Conservation (phyloP, 2,329 filamentous ascomycete species). For the Paramyrothecium roridum region DNA sequence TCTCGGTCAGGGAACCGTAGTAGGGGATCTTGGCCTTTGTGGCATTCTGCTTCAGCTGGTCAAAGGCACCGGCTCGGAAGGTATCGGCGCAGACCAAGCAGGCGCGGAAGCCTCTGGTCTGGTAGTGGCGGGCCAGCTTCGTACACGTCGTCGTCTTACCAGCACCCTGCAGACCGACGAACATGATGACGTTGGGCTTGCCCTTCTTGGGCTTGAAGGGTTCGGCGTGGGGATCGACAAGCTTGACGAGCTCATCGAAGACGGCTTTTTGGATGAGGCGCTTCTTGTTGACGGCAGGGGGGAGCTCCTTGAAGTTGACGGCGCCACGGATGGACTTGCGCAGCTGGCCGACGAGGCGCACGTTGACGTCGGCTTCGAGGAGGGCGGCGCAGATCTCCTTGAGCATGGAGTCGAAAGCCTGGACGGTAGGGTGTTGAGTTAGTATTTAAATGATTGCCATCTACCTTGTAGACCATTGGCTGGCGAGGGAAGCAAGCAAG, state of each 20-base stretch:
- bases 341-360: conserved; percentile 84
- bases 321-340: conserved; percentile 87
- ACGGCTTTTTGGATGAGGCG: conserved; percentile 96
- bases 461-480: neutral
- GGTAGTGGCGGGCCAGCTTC: conserved; percentile 92
- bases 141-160: conserved; percentile 99
- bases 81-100: conserved; percentile 97
- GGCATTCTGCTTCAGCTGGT: conserved; percentile 97
- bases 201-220: conserved; percentile 97
- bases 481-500: neutral
- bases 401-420: conserved; percentile 97
- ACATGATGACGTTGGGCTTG: conserved; percentile 97
- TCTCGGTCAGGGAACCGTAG: conserved; percentile 94
- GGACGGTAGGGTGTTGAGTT: conserved; percentile 8
- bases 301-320: conserved; percentile 94
- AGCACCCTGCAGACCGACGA: conserved; percentile 94
- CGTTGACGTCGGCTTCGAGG: conserved; percentile 95
- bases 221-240: conserved; percentile 93
- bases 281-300: conserved; percentile 94
- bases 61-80: conserved; percentile 96
- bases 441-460: neutral
- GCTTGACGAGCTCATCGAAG: conserved; percentile 91
- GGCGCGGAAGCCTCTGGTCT: conserved; percentile 86
- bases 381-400: conserved; percentile 97
- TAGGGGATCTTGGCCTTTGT: conserved; percentile 99